phyloP scores from a whole-genome alignment of 331 rosid genomes.

The Dryas integrifolia region DNA sequence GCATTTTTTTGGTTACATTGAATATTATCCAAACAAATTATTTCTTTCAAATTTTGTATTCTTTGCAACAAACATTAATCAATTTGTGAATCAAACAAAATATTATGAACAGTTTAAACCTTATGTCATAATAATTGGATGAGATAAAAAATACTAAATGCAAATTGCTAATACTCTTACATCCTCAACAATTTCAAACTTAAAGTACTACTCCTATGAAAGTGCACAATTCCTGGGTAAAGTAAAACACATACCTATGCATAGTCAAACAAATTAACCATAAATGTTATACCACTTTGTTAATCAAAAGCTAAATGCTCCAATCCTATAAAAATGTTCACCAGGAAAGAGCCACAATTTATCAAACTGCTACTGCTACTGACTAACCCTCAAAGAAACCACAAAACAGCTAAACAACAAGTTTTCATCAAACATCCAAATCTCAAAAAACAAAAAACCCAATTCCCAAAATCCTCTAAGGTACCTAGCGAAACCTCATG shows the following conservation, averaged over 20 bases:
- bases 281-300: not conserved
- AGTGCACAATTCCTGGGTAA: not conserved
- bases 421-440: not conserved
- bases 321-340: not conserved
- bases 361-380: not conserved
- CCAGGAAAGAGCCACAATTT: no score
- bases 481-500: constrained; percentile 64
- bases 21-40: not conserved
- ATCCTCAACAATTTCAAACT: not conserved
- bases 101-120: no score
- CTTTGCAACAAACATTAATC: not conserved
- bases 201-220: not conserved
- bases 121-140: not conserved
- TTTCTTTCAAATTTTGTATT: not conserved
- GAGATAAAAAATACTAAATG: not conserved
- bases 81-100: not conserved
- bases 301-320: constrained; percentile 7
- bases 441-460: not conserved
- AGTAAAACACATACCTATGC: not conserved
- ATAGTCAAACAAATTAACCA: not conserved
- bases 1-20: not conserved
- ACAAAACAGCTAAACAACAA: not conserved
- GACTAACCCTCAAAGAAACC: not conserved
- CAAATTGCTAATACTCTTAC: not conserved
- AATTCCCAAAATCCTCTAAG: not conserved